Evolutionary conservation across 306 rosid genomes (phyloP).

Genomic region (Gleditsia sinensis): DNA sequence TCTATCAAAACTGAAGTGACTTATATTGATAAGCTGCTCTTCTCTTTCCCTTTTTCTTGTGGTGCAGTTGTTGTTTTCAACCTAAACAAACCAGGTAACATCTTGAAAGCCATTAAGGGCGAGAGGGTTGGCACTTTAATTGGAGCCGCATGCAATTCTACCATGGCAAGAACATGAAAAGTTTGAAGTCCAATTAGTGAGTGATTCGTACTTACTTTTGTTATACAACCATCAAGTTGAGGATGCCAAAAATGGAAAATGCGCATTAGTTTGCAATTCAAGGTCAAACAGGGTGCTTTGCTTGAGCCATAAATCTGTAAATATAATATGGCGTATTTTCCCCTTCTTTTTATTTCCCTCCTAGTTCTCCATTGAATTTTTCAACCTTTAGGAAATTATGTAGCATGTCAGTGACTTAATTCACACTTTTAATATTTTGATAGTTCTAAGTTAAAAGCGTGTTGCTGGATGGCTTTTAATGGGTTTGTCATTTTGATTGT

Average conservation of each 20-base stretch:
- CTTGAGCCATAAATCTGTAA: slow-evolving; percentile 29
- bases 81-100: slow-evolving; percentile 83
- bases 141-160: slow-evolving; percentile 61
- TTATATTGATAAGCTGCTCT: slow-evolving; percentile 21
- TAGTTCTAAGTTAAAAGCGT: not conserved
- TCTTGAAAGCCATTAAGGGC: slow-evolving; percentile 82
- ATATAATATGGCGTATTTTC: slow-evolving; percentile 27
- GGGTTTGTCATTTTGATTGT: not conserved
- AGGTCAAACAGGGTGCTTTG: slow-evolving; percentile 2
- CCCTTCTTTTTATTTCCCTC: not conserved
- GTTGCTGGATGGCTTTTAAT: not conserved
- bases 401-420: not conserved
- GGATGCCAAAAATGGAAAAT: slow-evolving; percentile 29
- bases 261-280: slow-evolving; percentile 22
- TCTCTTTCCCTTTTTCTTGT: slow-evolving; percentile 14
- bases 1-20: not conserved
- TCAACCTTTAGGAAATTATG: not conserved
- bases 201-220: slow-evolving; percentile 30
- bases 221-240: slow-evolving; percentile 27
- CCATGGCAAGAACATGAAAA: slow-evolving; percentile 54
- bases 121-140: slow-evolving; percentile 91
- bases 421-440: not conserved
- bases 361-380: not conserved
- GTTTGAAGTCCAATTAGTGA: slow-evolving; percentile 6
- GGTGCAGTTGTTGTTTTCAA: slow-evolving; percentile 92